Conservation (phyloP, 805 yeast genomes). For the Candida awuae region DNA sequence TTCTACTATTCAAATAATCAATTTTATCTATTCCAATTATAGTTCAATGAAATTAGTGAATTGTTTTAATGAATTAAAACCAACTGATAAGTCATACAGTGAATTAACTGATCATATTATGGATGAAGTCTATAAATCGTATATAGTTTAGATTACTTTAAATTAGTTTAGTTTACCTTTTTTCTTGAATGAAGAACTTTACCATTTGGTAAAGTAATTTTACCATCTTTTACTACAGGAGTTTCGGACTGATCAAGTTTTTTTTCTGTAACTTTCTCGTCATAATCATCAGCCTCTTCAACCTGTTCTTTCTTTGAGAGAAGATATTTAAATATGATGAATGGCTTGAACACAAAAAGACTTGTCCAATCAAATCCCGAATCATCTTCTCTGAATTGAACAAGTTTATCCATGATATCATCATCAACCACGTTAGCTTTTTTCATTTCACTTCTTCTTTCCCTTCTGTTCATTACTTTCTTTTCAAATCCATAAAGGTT, state of each 20-base stretch:
- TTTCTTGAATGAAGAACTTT: slow-evolving; percentile 9
- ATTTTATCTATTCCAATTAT: neutral
- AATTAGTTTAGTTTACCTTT: neutral
- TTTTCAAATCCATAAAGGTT: slow-evolving; percentile 12
- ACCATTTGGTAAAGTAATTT: slow-evolving; percentile 7
- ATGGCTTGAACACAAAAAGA: neutral
- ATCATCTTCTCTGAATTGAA: slow-evolving; percentile 9
- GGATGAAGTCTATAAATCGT: no score
- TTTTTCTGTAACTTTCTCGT: slow-evolving; percentile 3
- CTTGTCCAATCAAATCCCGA: slow-evolving; percentile 5
- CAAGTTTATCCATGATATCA: slow-evolving; percentile 7
- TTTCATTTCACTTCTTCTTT: slow-evolving; percentile 10
- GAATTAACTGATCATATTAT: no score
- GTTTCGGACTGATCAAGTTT: slow-evolving; percentile 16
- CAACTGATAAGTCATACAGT: no score
- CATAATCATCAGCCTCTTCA: neutral
- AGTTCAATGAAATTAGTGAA: neutral
- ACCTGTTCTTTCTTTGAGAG: neutral
- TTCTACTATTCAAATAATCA: neutral
- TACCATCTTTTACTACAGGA: neutral
- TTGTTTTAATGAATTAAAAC: slow-evolving; percentile 1
- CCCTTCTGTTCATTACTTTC: slow-evolving; percentile 12
- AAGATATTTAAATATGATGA: neutral
- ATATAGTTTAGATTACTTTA: no score
- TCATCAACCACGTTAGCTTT: neutral